Evolutionary conservation across 305 asterid species (phyloP).

Genomic region (Solanum chacoense): DNA sequence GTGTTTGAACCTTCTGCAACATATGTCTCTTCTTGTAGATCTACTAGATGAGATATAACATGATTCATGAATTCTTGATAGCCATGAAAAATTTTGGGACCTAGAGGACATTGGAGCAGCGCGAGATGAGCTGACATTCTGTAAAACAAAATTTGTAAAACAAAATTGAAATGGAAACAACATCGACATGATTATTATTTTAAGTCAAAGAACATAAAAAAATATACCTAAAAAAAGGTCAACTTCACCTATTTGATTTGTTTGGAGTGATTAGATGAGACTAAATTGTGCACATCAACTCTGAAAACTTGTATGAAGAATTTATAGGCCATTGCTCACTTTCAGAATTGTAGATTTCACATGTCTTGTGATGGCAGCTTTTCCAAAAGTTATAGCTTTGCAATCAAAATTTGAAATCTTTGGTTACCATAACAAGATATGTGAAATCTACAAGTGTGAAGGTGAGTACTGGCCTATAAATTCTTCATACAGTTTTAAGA

Average conservation of each 20-base stretch:
- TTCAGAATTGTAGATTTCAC: not conserved
- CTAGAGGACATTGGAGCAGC: not conserved
- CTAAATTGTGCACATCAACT: not conserved
- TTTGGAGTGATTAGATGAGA: not conserved
- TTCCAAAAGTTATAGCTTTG: not conserved
- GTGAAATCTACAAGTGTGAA: not conserved
- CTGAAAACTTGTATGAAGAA: not conserved
- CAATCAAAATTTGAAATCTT: not conserved
- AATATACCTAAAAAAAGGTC: not conserved
- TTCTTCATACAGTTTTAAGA: not conserved
- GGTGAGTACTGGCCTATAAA: not conserved
- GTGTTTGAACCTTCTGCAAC: not conserved
- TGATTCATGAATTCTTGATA: not conserved
- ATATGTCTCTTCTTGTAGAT: not conserved
- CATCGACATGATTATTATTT: not conserved
- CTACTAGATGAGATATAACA: not conserved
- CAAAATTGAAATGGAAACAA: not conserved
- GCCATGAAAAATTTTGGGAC: not conserved
- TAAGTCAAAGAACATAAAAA: not conserved
- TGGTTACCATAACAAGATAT: not conserved
- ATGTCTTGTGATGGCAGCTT: not conserved
- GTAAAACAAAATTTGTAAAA: not conserved
- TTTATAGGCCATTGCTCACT: not conserved
- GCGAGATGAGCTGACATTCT: not conserved
- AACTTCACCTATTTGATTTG: not conserved